Conservation (phyloP, 1,139 yeast genomes). For the Geotrichum europaeum region DNA sequence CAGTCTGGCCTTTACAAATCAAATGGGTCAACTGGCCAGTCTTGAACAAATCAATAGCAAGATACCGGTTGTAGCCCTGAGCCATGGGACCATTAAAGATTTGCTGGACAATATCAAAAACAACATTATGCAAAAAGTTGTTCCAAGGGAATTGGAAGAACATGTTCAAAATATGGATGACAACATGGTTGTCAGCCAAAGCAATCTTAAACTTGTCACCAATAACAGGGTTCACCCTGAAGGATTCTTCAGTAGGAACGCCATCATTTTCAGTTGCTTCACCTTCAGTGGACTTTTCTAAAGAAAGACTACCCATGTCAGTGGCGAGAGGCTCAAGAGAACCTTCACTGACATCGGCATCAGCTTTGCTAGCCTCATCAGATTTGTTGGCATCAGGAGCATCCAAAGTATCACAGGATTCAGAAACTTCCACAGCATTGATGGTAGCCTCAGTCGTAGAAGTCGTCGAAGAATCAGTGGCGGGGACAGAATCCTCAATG, state of each 20-base stretch:
- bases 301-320: slow-evolving; percentile 1
- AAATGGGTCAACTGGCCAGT: slow-evolving; percentile 70
- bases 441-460: slow-evolving; percentile 1
- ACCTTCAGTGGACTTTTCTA: background rate
- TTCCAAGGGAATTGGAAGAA: slow-evolving; percentile 97
- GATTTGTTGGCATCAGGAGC: slow-evolving; percentile 18
- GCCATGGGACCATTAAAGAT: slow-evolving; percentile 94
- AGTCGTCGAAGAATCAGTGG: background rate
- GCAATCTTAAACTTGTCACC: slow-evolving; percentile 89
- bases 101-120: slow-evolving; percentile 95
- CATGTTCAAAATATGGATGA: slow-evolving; percentile 71
- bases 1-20: slow-evolving; percentile 75
- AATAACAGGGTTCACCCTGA: slow-evolving; percentile 70
- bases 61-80: slow-evolving; percentile 78
- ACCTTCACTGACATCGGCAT: slow-evolving; percentile 30
- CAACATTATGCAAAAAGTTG: slow-evolving; percentile 93
- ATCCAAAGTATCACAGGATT: background rate
- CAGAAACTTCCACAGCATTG: slow-evolving; percentile 5
- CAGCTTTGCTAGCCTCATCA: slow-evolving; percentile 14
- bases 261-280: background rate
- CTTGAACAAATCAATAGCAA: slow-evolving; percentile 81
- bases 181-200: slow-evolving; percentile 72
- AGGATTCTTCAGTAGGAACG: slow-evolving; percentile 9
- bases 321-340: slow-evolving; percentile 1
- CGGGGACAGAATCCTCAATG: background rate